phyloP scores from a whole-genome alignment of 306 rosid genomes.

The Vigna nakashimae region DNA sequence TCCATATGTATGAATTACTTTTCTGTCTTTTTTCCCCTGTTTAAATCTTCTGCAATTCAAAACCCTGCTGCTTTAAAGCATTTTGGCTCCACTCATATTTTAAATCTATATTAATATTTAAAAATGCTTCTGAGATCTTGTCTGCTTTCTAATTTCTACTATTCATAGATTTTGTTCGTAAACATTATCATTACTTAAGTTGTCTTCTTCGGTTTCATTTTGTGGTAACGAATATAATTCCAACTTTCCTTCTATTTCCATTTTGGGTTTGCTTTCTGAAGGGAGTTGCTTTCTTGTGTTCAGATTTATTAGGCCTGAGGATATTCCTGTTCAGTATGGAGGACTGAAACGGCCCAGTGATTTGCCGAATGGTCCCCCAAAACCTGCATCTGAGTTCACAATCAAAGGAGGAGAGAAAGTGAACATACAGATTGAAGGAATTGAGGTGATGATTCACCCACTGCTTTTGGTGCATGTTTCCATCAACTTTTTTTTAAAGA shows the following conservation, averaged over 20 bases:
- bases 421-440: slow-evolving; percentile 96
- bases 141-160: slow-evolving; percentile 32
- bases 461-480: background rate
- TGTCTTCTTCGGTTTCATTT: background rate
- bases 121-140: background rate
- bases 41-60: background rate
- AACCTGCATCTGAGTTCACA: slow-evolving; percentile 96
- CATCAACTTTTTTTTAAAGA: background rate
- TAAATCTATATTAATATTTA: slow-evolving; percentile 20
- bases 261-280: slow-evolving; percentile 34
- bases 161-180: slow-evolving; percentile 24
- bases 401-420: slow-evolving; percentile 98
- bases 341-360: slow-evolving; percentile 80
- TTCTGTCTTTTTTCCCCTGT: background rate
- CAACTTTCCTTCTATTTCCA: slow-evolving; percentile 30
- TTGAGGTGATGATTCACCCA: slow-evolving; percentile 72
- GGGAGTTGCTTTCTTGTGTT: slow-evolving; percentile 32
- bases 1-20: slow-evolving; percentile 16
- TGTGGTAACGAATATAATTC: slow-evolving; percentile 22
- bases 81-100: slow-evolving; percentile 9
- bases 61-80: background rate
- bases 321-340: slow-evolving; percentile 93
- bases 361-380: slow-evolving; percentile 85
- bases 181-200: background rate
- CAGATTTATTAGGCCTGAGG: slow-evolving; percentile 93